Evolutionary conservation across 805 yeast genomes (phyloP).

Genomic region (Candida quercuum): DNA sequence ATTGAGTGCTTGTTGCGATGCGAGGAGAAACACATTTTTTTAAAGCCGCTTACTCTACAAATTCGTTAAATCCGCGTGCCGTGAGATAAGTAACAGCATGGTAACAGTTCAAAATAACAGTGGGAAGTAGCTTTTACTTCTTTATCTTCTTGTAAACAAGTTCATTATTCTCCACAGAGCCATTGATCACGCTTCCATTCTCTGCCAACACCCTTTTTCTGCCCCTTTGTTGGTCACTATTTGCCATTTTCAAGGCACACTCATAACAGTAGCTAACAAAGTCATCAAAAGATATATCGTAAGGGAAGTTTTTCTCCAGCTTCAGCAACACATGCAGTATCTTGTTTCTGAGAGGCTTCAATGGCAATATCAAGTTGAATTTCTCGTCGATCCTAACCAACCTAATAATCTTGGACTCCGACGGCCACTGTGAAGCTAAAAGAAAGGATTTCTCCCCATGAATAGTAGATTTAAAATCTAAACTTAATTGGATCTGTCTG

Average conservation of each 20-base stretch:
- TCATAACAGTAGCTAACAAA: background rate
- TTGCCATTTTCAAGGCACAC: background rate
- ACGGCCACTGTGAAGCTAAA: too few species aligned
- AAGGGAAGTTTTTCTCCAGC: background rate
- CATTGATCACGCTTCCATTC: too few species aligned
- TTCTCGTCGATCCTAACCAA: background rate
- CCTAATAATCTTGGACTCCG: conserved; percentile 2
- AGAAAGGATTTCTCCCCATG: too few species aligned
- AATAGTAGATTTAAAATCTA: too few species aligned
- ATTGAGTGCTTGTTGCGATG: too few species aligned
- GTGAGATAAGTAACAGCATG: too few species aligned
- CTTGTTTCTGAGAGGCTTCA: background rate
- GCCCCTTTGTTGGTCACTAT: background rate
- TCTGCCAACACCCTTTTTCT: background rate
- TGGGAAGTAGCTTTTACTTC: background rate
- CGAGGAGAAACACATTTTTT: too few species aligned
- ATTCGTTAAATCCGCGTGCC: too few species aligned
- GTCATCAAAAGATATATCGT: background rate
- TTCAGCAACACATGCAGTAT: background rate
- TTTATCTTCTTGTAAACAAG: background rate
- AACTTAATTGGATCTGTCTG: background rate
- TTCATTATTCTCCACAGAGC: too few species aligned
- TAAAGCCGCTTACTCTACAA: too few species aligned
- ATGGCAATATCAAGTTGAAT: conserved; percentile 2
- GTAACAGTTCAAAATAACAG: too few species aligned